Conservation (phyloP, 1,284 basidiomycete genomes). For the Mycosarcoma maydis region DNA sequence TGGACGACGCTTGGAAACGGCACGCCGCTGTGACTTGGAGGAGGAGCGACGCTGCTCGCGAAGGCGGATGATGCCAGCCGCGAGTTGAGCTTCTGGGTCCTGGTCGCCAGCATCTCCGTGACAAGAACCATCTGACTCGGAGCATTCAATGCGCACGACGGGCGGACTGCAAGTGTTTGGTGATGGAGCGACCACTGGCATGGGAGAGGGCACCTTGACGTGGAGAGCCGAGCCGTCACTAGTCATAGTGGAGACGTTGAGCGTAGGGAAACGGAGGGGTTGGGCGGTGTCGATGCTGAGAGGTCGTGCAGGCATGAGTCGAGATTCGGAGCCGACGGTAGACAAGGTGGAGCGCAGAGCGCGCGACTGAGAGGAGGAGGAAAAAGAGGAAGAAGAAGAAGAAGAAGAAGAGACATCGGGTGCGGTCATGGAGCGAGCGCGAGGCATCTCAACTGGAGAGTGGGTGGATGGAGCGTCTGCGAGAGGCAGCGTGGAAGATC, state of each 20-base stretch:
- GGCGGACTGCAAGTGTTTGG: slow-evolving; percentile 21
- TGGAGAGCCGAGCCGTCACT: slow-evolving; percentile 3
- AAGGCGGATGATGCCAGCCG: slow-evolving; percentile 44
- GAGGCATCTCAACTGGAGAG: slow-evolving; percentile 14
- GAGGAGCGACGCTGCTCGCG: slow-evolving; percentile 27
- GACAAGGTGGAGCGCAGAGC: slow-evolving; percentile 20
- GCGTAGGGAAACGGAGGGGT: slow-evolving; percentile 37
- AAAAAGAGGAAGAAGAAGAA: slow-evolving; percentile 4
- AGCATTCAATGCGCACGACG: slow-evolving; percentile 38
- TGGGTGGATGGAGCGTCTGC: slow-evolving; percentile 1
- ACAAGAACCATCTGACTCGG: slow-evolving; percentile 57
- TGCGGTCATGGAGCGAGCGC: slow-evolving; percentile 31
- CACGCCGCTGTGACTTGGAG: slow-evolving; percentile 13
- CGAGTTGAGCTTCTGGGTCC: slow-evolving; percentile 58
- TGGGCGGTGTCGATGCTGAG: slow-evolving; percentile 52
- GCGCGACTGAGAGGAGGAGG: slow-evolving; percentile 8
- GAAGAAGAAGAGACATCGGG: slow-evolving; percentile 9
- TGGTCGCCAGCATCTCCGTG: slow-evolving; percentile 58
- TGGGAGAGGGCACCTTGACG: slow-evolving; percentile 7
- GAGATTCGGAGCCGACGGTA: slow-evolving; percentile 9
- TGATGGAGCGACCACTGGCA: slow-evolving; percentile 11
- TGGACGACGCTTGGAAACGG: slow-evolving; percentile 10
- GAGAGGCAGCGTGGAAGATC: slow-evolving; percentile 30
- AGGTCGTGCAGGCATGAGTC: slow-evolving; percentile 39
- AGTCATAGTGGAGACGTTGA: slow-evolving; percentile 18